These are phyloP conservation scores for Vigna unguiculata DNA, from an alignment of 306 rosid genomes.

Conservation along the genomic window DNA sequence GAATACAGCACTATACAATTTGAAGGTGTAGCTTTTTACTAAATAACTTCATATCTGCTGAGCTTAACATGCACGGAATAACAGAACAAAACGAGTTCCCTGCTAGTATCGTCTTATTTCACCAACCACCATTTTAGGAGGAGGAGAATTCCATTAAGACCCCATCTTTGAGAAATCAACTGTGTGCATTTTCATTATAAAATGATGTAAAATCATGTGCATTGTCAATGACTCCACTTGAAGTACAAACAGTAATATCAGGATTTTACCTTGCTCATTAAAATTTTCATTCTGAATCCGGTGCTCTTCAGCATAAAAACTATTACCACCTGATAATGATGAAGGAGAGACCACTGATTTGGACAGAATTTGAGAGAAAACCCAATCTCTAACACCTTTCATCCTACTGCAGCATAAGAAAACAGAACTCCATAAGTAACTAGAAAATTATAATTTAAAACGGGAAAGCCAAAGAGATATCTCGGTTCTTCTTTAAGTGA, in stretches of 20 bases:
- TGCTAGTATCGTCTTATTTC: slow-evolving; percentile 9
- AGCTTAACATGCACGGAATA: slow-evolving; percentile 10
- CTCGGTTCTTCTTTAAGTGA: background rate
- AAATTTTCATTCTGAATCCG: slow-evolving; percentile 42
- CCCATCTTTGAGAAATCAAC: background rate
- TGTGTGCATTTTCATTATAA: no score
- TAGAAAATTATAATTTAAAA: slow-evolving; percentile 15
- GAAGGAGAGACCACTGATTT: slow-evolving; percentile 72
- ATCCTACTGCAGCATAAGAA: slow-evolving; percentile 63
- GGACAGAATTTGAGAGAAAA: slow-evolving; percentile 82
- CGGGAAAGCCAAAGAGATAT: background rate
- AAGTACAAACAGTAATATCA: background rate
- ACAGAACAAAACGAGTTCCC: background rate
- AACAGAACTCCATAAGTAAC: slow-evolving; percentile 32
- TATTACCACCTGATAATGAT: slow-evolving; percentile 62
- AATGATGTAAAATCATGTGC: background rate
- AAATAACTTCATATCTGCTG: slow-evolving; percentile 17
- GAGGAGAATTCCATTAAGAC: slow-evolving; percentile 3
- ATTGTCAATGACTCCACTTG: slow-evolving; percentile 23
- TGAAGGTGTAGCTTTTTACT: slow-evolving; percentile 2
- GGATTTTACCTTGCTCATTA: slow-evolving; percentile 71
- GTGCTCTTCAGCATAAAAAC: slow-evolving; percentile 56
- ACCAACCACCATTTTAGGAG: slow-evolving; percentile 9
- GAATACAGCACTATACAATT: background rate
- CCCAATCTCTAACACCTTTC: slow-evolving; percentile 85